A percentile compares a stretch with the other conserved stretches of the same genome.
Evolutionary conservation across 78 protist genomes (phyloP).

Genomic region (Chrysochromulina parva): DNA sequence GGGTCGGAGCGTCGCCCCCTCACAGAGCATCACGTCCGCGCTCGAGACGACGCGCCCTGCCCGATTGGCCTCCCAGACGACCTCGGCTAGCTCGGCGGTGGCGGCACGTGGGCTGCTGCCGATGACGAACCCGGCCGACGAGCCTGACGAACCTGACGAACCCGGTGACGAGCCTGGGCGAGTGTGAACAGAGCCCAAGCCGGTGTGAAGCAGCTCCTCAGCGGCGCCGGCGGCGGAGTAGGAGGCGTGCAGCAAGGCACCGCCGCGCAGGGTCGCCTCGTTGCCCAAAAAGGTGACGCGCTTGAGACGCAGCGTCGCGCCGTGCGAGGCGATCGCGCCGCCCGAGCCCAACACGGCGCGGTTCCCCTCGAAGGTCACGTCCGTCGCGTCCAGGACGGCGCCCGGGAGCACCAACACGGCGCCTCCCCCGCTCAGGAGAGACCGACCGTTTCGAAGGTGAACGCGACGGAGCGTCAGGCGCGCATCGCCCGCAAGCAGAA

Average conservation of each 20-base stretch:
- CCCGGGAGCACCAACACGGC: not conserved
- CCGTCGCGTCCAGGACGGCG: not conserved
- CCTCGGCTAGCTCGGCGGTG: no score
- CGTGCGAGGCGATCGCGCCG: not conserved
- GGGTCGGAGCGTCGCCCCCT: no score
- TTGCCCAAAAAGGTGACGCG: not conserved
- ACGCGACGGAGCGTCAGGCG: not conserved
- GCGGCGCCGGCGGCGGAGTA: no score
- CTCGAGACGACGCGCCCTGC: no score
- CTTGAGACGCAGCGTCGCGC: not conserved
- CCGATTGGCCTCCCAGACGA: no score
- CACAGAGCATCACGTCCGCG: no score
- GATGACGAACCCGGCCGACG: no score
- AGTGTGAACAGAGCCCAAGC: no score
- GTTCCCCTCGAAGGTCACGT: not conserved
- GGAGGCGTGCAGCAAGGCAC: not conserved
- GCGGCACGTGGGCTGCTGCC: no score
- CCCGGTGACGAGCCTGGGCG: no score
- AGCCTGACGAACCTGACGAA: no score
- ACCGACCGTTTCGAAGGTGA: not conserved
- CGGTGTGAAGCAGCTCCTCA: no score
- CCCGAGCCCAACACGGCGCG: not conserved
- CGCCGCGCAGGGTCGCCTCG: not conserved
- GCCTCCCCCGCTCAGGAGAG: not conserved
- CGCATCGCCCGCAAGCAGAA: not conserved